Conservation (phyloP, 495 filamentous ascomycete species). For the Aspergillus taichungensis region DNA sequence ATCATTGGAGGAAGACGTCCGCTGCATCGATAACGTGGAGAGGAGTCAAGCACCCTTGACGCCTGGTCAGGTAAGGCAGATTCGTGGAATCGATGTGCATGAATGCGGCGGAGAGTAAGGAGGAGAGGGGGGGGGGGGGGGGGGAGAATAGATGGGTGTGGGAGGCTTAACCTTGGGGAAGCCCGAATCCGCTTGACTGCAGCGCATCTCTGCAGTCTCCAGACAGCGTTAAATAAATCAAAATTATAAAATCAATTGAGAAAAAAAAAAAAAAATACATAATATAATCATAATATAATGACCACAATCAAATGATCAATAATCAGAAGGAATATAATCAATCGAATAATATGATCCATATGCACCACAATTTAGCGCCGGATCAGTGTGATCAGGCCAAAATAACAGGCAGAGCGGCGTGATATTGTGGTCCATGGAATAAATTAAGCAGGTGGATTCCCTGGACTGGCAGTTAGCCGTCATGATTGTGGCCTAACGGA, state of each 20-base stretch:
- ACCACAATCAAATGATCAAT: too few species aligned
- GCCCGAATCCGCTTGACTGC: slow-evolving; percentile 22
- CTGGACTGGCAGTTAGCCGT: too few species aligned
- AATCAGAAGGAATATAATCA: background rate
- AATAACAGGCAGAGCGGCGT: slow-evolving; percentile 2
- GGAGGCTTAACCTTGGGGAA: slow-evolving; percentile 16
- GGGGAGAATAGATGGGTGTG: slow-evolving; percentile 9
- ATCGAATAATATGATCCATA: background rate
- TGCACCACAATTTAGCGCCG: slow-evolving; percentile 30
- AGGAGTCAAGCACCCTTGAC: slow-evolving; percentile 20
- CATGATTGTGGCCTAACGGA: too few species aligned
- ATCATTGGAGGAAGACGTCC: slow-evolving; percentile 21
- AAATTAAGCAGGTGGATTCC: too few species aligned
- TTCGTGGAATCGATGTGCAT: slow-evolving; percentile 17
- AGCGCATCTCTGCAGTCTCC: slow-evolving; percentile 23
- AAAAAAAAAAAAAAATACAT: too few species aligned
- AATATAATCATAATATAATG: too few species aligned
- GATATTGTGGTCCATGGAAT: background rate
- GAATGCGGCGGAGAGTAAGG: slow-evolving; percentile 12
- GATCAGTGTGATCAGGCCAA: slow-evolving; percentile 19
- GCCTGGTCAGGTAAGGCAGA: slow-evolving; percentile 34
- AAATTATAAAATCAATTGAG: too few species aligned
- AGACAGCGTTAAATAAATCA: slow-evolving; percentile 10
- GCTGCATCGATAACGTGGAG: slow-evolving; percentile 17
- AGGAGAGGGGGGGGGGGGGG: slow-evolving; percentile 3